Evolutionary conservation across 257 asterid species (phyloP).

Genomic region (Vinca minor): DNA sequence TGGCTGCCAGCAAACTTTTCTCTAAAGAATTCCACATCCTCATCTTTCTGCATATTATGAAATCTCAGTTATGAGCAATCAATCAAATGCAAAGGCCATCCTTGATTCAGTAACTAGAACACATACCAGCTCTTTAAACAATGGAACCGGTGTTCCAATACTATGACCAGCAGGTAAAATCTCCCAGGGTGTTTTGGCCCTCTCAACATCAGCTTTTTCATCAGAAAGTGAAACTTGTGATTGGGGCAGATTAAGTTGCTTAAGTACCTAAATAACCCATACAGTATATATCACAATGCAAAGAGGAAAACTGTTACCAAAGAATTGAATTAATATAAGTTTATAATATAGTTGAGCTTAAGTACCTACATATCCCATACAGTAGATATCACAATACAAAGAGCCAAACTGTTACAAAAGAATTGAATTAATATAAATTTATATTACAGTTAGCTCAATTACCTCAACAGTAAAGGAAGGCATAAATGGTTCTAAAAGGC

Average conservation of each 20-base stretch:
- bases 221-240: constrained; percentile 58
- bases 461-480: constrained; percentile 91
- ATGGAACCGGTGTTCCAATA: constrained; percentile 77
- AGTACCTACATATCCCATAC: constrained; percentile 38
- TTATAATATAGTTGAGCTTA: too few species aligned
- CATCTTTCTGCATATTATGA: constrained; percentile 59
- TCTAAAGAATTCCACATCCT: constrained; percentile 53
- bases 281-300: constrained; percentile 8
- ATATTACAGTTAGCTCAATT: constrained; percentile 14
- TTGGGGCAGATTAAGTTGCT: constrained; percentile 88
- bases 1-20: constrained; percentile 87
- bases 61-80: constrained; percentile 15
- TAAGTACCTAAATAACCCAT: constrained; percentile 50
- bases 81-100: constrained; percentile 4
- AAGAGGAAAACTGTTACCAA: constrained; percentile 3
- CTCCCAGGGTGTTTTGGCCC: constrained; percentile 80
- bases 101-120: neutral
- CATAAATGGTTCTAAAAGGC: constrained; percentile 89
- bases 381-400: constrained; percentile 9
- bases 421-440: neutral
- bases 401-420: constrained; percentile 4
- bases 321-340: neutral
- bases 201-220: constrained; percentile 59
- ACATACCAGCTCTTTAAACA: constrained; percentile 76
- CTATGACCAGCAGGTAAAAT: constrained; percentile 71